Percentiles rank a stretch among this genome's conserved stretches.
Conservation (phyloP, 2,329 filamentous ascomycete genomes). For the Diaporthe batatas region DNA sequence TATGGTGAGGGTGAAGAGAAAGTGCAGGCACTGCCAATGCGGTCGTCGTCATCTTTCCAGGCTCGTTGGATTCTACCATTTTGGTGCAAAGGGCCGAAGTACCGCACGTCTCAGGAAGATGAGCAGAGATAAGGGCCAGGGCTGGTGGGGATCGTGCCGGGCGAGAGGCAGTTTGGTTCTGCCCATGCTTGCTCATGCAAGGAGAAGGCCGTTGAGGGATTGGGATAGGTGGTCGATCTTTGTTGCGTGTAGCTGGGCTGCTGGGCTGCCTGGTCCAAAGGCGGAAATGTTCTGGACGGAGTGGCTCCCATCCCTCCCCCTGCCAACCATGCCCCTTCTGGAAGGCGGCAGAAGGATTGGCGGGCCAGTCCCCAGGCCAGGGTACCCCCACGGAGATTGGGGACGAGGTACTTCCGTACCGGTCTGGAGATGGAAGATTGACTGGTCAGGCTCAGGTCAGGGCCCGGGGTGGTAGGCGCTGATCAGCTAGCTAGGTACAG, state of each 20-base stretch:
- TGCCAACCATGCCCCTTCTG: not conserved
- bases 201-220: constrained; percentile 5
- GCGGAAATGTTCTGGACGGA: constrained; percentile 26
- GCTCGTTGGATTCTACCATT: constrained; percentile 19
- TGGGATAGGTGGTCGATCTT: not conserved
- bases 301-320: constrained; percentile 6
- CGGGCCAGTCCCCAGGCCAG: constrained; percentile 7
- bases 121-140: not conserved
- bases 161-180: not conserved
- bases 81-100: constrained; percentile 12
- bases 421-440: constrained; percentile 12
- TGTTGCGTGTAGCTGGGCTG: not conserved
- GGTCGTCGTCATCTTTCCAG: not conserved
- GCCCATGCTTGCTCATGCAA: not conserved
- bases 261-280: constrained; percentile 3
- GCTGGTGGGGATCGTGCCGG: not conserved
- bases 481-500: not conserved
- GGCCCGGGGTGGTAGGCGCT: constrained; percentile 4
- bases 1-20: no score
- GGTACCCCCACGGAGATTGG: constrained; percentile 29
- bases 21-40: no score
- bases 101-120: constrained; percentile 27
- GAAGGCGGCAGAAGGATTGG: constrained; percentile 27
- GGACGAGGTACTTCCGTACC: constrained; percentile 19
- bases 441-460: no score